Evolutionary conservation across 345 rosid genomes (phyloP).

Genomic region (Turnera subulata): DNA sequence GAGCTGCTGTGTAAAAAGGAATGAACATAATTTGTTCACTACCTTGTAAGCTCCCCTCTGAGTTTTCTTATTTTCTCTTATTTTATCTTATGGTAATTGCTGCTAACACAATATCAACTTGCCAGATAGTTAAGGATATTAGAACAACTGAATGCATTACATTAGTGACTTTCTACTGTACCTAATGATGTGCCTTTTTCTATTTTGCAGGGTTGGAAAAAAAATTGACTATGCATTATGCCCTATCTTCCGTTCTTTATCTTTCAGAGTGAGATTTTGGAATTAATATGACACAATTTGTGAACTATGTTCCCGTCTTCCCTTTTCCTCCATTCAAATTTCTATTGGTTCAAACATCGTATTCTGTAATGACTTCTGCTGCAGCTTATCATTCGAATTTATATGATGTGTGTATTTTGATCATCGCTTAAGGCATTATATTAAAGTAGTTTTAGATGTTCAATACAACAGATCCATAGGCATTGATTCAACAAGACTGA

Average conservation of each 20-base stretch:
- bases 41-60: conserved; percentile 58
- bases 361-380: neutral
- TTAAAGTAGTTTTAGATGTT: too few relatives aligned
- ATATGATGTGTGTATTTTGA: too few relatives aligned
- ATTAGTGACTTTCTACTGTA: conserved; percentile 15
- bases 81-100: too few relatives aligned
- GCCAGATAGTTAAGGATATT: conserved; percentile 1
- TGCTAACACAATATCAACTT: too few relatives aligned
- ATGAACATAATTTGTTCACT: conserved; percentile 91
- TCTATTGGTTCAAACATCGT: neutral
- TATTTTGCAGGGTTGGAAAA: conserved; percentile 94
- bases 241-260: conserved; percentile 9
- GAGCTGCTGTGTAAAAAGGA: conserved; percentile 92
- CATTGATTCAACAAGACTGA: too few relatives aligned
- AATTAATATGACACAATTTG: conserved; percentile 10
- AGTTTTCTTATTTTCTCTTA: neutral
- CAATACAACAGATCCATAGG: too few relatives aligned
- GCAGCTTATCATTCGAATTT: neutral
- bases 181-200: conserved; percentile 24
- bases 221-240: conserved; percentile 63
- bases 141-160: conserved; percentile 9
- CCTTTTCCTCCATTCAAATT: neutral
- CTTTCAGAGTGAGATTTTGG: conserved; percentile 11
- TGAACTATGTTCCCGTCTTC: conserved; percentile 4
- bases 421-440: too few relatives aligned